Conservation (phyloP, 2,329 filamentous ascomycete species). For the Microsporum audouinii region DNA sequence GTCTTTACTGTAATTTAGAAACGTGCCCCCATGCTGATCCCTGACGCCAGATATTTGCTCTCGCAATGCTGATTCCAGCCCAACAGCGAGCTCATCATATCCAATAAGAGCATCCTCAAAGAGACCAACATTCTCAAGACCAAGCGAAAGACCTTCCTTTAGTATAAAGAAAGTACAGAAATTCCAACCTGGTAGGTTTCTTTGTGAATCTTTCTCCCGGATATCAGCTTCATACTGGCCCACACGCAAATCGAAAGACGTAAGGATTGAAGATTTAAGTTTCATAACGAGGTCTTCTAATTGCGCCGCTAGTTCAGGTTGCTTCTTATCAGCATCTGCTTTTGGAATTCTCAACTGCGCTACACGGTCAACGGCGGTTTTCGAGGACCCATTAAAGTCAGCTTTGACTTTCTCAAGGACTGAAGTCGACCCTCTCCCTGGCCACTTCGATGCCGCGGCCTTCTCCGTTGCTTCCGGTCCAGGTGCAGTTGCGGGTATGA, state of each 20-base stretch:
- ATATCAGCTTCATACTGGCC: slow-evolving; percentile 96
- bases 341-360: slow-evolving; percentile 69
- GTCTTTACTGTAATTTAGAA: slow-evolving; percentile 63
- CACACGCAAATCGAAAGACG: slow-evolving; percentile 82
- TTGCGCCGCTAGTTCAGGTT: slow-evolving; percentile 66
- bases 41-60: slow-evolving; percentile 55
- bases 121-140: slow-evolving; percentile 90
- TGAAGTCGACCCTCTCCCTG: slow-evolving; percentile 63
- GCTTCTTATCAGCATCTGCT: slow-evolving; percentile 49
- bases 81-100: slow-evolving; percentile 86
- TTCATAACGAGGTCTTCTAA: slow-evolving; percentile 78
- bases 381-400: slow-evolving; percentile 75
- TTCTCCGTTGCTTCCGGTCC: slow-evolving; percentile 58
- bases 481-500: slow-evolving; percentile 84
- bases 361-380: slow-evolving; percentile 62
- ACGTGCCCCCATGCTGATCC: slow-evolving; percentile 57
- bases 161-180: slow-evolving; percentile 98
- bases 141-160: slow-evolving; percentile 85
- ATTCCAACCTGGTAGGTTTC: slow-evolving; percentile 87
- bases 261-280: slow-evolving; percentile 74
- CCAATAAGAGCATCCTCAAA: slow-evolving; percentile 90
- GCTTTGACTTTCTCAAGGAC: slow-evolving; percentile 79
- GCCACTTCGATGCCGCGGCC: slow-evolving; percentile 57
- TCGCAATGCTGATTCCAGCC: slow-evolving; percentile 68
- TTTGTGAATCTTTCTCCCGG: slow-evolving; percentile 79